phyloP scores from a whole-genome alignment of 2,329 filamentous ascomycete species.

The Penicillium griseofulvum region DNA sequence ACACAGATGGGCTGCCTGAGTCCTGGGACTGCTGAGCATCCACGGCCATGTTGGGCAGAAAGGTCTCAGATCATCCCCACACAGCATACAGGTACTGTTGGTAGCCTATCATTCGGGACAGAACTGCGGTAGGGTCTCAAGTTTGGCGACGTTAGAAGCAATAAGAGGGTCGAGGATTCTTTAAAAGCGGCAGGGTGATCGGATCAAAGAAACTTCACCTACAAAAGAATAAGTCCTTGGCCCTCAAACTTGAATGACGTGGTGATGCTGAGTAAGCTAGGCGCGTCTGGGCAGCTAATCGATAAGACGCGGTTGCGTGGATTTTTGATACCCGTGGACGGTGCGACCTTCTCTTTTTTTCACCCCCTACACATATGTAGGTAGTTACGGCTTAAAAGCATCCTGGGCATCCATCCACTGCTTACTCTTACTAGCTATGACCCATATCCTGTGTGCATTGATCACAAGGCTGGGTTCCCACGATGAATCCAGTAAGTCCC shows the following conservation, averaged over 20 bases:
- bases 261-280: conserved; percentile 24
- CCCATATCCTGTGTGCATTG: neutral
- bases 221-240: conserved; percentile 4
- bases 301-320: conserved; percentile 6
- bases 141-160: neutral
- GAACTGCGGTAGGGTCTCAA: neutral
- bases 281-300: conserved; percentile 9
- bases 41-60: conserved; percentile 27
- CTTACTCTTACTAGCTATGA: neutral
- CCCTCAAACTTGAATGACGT: conserved; percentile 31
- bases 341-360: neutral
- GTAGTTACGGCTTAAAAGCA: neutral
- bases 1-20: conserved; percentile 44
- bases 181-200: neutral
- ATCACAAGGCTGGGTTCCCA: conserved; percentile 12
- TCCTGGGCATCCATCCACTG: neutral
- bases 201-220: neutral
- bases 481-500: conserved; percentile 23
- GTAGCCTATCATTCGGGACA: conserved; percentile 10
- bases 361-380: neutral
- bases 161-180: neutral
- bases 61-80: conserved; percentile 16
- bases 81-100: neutral
- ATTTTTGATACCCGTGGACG: neutral
- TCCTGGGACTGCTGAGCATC: conserved; percentile 38